A percentile compares a stretch with the other conserved stretches of the same genome.
Conservation (phyloP, 768 basidiomycete species). For the Panaeolus papilionaceus region DNA sequence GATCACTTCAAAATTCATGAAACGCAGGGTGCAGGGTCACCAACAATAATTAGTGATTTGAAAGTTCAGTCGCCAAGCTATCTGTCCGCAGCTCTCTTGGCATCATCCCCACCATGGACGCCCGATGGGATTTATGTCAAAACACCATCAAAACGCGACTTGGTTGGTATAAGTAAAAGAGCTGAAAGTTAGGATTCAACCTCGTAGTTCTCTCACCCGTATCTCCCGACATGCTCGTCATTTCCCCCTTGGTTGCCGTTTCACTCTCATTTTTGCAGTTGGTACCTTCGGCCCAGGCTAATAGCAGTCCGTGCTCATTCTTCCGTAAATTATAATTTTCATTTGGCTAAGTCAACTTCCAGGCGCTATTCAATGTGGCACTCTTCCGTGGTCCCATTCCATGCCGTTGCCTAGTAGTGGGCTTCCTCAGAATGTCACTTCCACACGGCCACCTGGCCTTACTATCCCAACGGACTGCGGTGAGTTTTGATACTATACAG, state of each 20-base stretch:
- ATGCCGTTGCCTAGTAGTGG: not conserved
- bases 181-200: not conserved
- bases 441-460: not conserved
- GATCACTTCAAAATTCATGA: no score
- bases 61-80: not conserved
- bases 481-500: not conserved
- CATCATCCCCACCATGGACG: not conserved
- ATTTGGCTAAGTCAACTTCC: not conserved
- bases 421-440: not conserved
- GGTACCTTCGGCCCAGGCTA: not conserved
- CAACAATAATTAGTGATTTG: no score
- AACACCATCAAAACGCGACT: not conserved
- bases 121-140: not conserved
- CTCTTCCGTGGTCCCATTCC: not conserved
- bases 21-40: no score
- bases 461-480: not conserved
- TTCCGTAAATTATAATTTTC: not conserved
- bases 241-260: not conserved
- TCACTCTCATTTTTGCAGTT: slow-evolving; percentile 7
- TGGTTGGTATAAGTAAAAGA: not conserved
- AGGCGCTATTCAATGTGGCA: slow-evolving; percentile 6
- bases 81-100: slow-evolving; percentile 2
- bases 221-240: not conserved
- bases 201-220: not conserved
- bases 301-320: not conserved